A percentile compares a stretch with the other conserved stretches of the same genome.
These are phyloP conservation scores for Sanghuangporus weigelae DNA, from an alignment of 1,284 basidiomycete species.

Conservation along the genomic window DNA sequence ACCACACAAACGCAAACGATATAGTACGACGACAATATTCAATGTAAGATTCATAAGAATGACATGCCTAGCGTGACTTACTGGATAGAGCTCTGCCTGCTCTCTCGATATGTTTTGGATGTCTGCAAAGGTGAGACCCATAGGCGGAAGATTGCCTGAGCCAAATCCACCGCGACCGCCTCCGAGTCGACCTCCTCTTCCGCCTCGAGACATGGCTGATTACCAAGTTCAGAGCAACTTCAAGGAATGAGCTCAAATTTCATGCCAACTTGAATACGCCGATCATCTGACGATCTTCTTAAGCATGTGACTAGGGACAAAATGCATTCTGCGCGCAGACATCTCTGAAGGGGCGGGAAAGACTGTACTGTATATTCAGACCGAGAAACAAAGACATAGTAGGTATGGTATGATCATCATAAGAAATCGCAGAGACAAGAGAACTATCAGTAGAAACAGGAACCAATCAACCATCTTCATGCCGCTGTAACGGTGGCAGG, in stretches of 20 bases:
- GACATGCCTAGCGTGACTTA: constrained; percentile 34
- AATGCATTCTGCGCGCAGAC: too few species aligned
- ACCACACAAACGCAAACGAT: background rate
- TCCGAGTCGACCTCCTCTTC: constrained; percentile 37
- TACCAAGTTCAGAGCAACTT: background rate
- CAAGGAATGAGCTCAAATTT: background rate
- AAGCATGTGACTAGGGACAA: background rate
- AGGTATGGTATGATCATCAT: background rate
- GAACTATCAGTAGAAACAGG: background rate
- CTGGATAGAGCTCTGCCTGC: constrained; percentile 71
- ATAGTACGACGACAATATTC: background rate
- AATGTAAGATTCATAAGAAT: background rate
- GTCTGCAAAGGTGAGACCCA: constrained; percentile 76
- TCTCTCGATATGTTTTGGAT: constrained; percentile 70
- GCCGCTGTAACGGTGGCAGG: constrained; percentile 18
- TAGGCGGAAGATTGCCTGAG: constrained; percentile 49
- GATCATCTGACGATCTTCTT: background rate
- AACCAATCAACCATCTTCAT: background rate
- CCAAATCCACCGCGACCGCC: constrained; percentile 35
- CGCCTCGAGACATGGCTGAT: constrained; percentile 49
- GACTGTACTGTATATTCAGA: too few species aligned
- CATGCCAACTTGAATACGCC: background rate
- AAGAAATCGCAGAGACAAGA: constrained; percentile 1
- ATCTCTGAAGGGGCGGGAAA: too few species aligned
- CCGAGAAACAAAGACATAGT: too few species aligned